phyloP scores from a whole-genome alignment of 2,329 filamentous ascomycete genomes.

The Thelonectria blattea region DNA sequence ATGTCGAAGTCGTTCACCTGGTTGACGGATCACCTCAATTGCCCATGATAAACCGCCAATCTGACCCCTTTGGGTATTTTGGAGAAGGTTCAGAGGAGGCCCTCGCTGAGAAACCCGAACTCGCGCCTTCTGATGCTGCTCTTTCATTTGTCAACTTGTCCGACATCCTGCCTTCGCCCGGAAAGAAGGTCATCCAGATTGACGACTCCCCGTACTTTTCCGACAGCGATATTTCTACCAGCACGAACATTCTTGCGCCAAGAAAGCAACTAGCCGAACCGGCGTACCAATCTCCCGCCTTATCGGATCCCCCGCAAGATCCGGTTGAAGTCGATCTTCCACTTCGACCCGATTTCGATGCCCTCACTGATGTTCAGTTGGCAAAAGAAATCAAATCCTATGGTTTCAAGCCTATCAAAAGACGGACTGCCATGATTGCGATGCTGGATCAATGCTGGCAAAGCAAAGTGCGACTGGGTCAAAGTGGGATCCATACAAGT shows the following conservation, averaged over 20 bases:
- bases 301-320: neutral
- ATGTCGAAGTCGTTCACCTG: constrained; percentile 67
- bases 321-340: constrained; percentile 4
- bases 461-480: constrained; percentile 53
- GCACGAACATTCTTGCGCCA: constrained; percentile 15
- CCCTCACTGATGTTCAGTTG: constrained; percentile 68
- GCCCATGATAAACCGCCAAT: constrained; percentile 30
- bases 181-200: constrained; percentile 3
- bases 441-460: constrained; percentile 75
- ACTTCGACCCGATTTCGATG: constrained; percentile 61
- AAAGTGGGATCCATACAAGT: constrained; percentile 27
- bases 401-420: constrained; percentile 76
- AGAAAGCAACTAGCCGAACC: neutral
- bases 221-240: constrained; percentile 30
- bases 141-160: constrained; percentile 35
- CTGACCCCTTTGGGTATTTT: constrained; percentile 50
- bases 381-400: constrained; percentile 66
- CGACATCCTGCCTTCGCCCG: constrained; percentile 31
- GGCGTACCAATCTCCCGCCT: neutral
- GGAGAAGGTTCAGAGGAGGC: constrained; percentile 5
- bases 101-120: neutral
- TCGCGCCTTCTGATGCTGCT: constrained; percentile 4
- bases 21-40: constrained; percentile 49
- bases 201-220: constrained; percentile 26
- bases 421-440: constrained; percentile 71